Conservation (phyloP, 306 rosid species). For the Vigna angularis region DNA sequence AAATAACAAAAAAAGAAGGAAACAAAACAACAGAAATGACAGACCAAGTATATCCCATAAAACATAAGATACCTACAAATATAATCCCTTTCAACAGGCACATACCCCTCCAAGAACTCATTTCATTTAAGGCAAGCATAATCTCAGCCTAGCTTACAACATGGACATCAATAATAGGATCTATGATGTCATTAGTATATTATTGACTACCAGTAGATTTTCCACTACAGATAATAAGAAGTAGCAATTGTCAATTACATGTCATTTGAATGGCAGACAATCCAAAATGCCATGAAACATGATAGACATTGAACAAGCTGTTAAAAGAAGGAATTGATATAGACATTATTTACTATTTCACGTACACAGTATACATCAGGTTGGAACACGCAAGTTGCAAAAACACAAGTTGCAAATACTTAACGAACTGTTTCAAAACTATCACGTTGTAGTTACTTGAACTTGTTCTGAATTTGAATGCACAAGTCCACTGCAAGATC, state of each 20-base stretch:
- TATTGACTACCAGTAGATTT: background rate
- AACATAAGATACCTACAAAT: slow-evolving; percentile 31
- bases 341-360: slow-evolving; percentile 31
- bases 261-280: slow-evolving; percentile 2
- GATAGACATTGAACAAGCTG: slow-evolving; percentile 19
- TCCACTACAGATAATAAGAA: slow-evolving; percentile 2
- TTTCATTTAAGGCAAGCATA: slow-evolving; percentile 16
- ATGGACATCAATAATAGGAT: slow-evolving; percentile 11
- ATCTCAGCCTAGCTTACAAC: slow-evolving; percentile 17
- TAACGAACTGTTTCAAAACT: slow-evolving; percentile 17
- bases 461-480: no score
- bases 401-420: slow-evolving; percentile 19
- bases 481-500: no score
- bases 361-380: slow-evolving; percentile 1
- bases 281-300: slow-evolving; percentile 24
- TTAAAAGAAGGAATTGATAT: background rate
- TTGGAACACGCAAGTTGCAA: slow-evolving; percentile 11
- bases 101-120: slow-evolving; percentile 28
- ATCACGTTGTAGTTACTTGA: slow-evolving; percentile 14
- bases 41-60: slow-evolving; percentile 28
- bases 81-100: slow-evolving; percentile 28
- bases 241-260: background rate
- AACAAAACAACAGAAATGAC: slow-evolving; percentile 26
- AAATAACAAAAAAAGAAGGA: slow-evolving; percentile 17
- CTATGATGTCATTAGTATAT: background rate